Base-by-base conservation (phyloP, 164 flowering plant species). In the Nelumbo lutea region DNA sequence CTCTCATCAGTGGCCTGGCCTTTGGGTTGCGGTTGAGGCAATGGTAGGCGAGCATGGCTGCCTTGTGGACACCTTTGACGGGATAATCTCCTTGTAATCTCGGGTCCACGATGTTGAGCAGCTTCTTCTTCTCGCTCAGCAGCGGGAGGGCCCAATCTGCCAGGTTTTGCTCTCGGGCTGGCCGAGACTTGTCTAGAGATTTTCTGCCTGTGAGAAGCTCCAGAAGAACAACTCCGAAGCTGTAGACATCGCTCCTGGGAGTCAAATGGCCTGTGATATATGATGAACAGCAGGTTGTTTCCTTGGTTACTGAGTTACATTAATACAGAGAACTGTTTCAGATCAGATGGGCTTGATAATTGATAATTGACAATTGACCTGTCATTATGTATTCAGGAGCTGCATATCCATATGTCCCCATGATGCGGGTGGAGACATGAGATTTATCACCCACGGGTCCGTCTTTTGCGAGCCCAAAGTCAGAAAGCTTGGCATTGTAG, bases 1-100 rank as follows among this genome's bases (percentile, higher is more conserved):
- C 92, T 55, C 92, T 69, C 92, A 86, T 88, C 10, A 88, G 66
- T 42, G 92, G 92, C 78, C 92, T 76, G 3, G 92, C 90, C 72
- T 86, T 88, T 1, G 90, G 92, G 65, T 86, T 84, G 39, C 82
- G 75, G 76, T 83, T 84, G 43, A 86, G 66, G 84, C 92, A 88
- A 70, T 88, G 92, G 46, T 82, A 88, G 38, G 90, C 87, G 4
- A 88, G 83, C 90, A 85, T 86, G 14, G 87, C 88, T 4, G 90
- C 90, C 79, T 88, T 88, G 43, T 86, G 85, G 55, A 82, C 80
- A 42, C 83, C 86, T 83, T 82, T 86, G 1, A 77, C 44, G 0
- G 92, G 90, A 72, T 82, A 88, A 40, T 84, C 88, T n/a, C 85
- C 91, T 40, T 72, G 80, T 38, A 86, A 58, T 67, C 90, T 79